Evolutionary conservation across 352 stramenopile species (phyloP).

Genomic region (Phytophthora sojae): DNA sequence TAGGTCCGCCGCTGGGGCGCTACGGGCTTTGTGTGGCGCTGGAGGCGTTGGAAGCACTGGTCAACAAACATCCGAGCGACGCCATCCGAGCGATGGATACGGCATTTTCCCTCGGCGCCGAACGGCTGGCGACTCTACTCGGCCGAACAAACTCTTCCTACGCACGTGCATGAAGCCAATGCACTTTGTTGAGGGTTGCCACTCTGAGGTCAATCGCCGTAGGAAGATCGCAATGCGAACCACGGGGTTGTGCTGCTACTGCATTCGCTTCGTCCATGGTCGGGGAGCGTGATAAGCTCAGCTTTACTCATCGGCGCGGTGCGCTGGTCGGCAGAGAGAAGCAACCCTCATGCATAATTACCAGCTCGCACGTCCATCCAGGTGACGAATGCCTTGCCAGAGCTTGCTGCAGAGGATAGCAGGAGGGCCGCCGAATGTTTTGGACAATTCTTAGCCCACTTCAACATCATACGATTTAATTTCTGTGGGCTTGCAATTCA

Average conservation of each 20-base stretch:
- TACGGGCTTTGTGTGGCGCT: neutral
- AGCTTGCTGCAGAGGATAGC: too few species aligned
- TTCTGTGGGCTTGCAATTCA: neutral
- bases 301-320: neutral
- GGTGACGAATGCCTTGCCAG: too few species aligned
- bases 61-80: neutral
- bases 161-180: neutral
- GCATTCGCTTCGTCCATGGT: neutral
- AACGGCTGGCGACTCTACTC: neutral
- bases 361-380: too few species aligned
- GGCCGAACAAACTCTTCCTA: neutral
- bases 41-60: neutral
- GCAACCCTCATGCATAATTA: too few species aligned
- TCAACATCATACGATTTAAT: neutral
- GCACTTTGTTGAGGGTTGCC: neutral
- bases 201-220: neutral
- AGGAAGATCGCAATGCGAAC: too few species aligned
- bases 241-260: too few species aligned
- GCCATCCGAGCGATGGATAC: too few species aligned
- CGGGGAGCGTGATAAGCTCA: neutral
- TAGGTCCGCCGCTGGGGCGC: neutral
- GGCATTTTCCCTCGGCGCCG: neutral
- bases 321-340: neutral
- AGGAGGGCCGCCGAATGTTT: too few species aligned
- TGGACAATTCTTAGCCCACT: neutral